Conservation (phyloP, 2,329 filamentous ascomycete species). For the Colletotrichum sp. region DNA sequence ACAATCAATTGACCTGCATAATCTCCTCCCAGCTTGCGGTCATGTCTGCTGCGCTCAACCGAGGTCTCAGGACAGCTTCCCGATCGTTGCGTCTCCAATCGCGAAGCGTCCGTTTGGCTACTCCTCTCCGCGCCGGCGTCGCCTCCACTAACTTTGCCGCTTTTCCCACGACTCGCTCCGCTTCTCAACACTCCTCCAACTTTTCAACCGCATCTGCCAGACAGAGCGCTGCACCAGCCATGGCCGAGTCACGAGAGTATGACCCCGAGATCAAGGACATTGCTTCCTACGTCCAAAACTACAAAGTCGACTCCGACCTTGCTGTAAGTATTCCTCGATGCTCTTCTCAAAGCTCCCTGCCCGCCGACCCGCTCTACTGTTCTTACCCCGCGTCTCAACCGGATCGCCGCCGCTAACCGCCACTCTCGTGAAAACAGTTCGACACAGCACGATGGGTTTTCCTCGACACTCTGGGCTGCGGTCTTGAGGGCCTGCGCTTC, state of each 20-base stretch:
- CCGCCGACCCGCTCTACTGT: neutral
- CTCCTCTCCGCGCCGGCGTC: constrained; percentile 40
- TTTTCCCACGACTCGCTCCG: constrained; percentile 32
- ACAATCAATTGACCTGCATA: constrained; percentile 16
- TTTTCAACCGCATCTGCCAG: constrained; percentile 57
- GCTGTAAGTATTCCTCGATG: constrained; percentile 68
- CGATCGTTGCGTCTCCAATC: constrained; percentile 57
- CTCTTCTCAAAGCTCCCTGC: neutral
- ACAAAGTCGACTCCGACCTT: constrained; percentile 87
- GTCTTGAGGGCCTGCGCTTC: constrained; percentile 93
- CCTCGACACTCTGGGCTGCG: constrained; percentile 95
- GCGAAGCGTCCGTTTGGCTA: constrained; percentile 38
- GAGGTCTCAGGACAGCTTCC: constrained; percentile 59
- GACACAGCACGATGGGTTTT: constrained; percentile 97
- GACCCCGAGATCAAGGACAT: constrained; percentile 96
- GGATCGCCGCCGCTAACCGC: constrained; percentile 31
- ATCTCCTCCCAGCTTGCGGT: neutral
- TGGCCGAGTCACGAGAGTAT: constrained; percentile 66
- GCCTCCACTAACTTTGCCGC: constrained; percentile 36
- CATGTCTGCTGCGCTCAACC: constrained; percentile 59
- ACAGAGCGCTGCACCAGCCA: constrained; percentile 54
- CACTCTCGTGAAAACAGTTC: constrained; percentile 59
- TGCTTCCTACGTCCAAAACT: constrained; percentile 92
- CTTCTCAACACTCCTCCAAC: constrained; percentile 40
- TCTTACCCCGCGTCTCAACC: constrained; percentile 23